Evolutionary conservation across 2,329 filamentous ascomycete species (phyloP), one percentile per base, ranked within the genome.

Genomic region (Helotiales sp.): DNA sequence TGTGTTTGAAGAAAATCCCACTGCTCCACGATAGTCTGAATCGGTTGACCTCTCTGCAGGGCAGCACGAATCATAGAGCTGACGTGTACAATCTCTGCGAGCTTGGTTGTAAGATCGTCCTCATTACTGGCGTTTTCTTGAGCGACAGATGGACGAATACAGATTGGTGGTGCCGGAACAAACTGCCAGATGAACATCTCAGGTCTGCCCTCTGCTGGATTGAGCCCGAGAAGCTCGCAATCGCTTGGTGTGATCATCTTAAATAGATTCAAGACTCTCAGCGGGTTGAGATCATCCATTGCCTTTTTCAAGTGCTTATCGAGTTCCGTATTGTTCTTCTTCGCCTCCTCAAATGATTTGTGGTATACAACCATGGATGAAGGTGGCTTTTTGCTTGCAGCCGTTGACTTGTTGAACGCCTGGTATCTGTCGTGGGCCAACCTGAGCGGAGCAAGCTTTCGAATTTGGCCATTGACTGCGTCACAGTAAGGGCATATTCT

Each of bases 121-220:
- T 99, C 96, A 22, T 93, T 99, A 71, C 93, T 97, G 3, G 94
- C 92, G 68, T 89, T 92, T 70, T 98, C 96, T 78, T 98, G 96
- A 32, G 91, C 91, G 20, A 99, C 96, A 0, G 94, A 97, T 0
- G 96, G 96, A 67, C 96, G 87, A 74, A 99, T 97, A 73, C 93
- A 96, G 6, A 98, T 92, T 0, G 96, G 96, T 1, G 96, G 95
- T 0, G 95, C 95, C 0, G 96, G 96, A 40, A 99, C 86, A 75
- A 93, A 97, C 77, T 97, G 94, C 96, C 96, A 99, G 52, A 99
- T 88, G 78, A 98, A 96, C 89, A 97, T 97, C 78, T 99, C 96
- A 0, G 96, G 96, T 20, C 94, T 87, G 11, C 93, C 93, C 74
- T 97, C 93, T 15, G 87, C 85, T 1, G 94, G 92, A 75, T 97